phyloP scores from a whole-genome alignment of 805 yeast species.

The Candida koratica region DNA sequence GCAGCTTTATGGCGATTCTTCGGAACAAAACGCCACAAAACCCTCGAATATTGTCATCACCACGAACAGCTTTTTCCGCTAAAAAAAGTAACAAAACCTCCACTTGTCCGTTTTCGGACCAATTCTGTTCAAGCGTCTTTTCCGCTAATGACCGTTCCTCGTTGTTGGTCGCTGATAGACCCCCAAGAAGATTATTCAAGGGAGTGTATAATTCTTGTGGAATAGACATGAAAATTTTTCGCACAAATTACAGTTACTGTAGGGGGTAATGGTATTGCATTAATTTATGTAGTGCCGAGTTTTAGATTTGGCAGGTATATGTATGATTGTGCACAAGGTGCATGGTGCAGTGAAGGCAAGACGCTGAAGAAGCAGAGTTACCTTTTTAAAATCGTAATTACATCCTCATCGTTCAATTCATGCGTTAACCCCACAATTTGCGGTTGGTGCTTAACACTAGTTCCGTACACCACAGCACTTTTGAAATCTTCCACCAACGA shows the following conservation, averaged over 20 bases:
- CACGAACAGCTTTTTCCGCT: conserved; percentile 70
- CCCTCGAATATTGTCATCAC: conserved; percentile 58
- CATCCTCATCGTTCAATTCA: conserved; percentile 89
- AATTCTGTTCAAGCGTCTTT: conserved; percentile 61
- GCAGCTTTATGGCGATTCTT: conserved; percentile 76
- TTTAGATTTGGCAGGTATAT: not conserved
- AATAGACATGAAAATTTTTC: conserved; percentile 21
- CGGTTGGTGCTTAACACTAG: conserved; percentile 96
- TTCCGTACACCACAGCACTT: conserved; percentile 88
- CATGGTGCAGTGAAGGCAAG: not conserved
- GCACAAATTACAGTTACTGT: too few species aligned
- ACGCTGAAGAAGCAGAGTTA: conserved; percentile 15
- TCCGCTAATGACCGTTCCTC: conserved; percentile 75
- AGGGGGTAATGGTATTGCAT: too few species aligned
- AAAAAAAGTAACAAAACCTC: conserved; percentile 70
- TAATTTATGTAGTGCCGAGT: too few species aligned
- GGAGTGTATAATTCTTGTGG: conserved; percentile 17
- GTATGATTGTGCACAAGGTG: not conserved
- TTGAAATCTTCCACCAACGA: conserved; percentile 90
- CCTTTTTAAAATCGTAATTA: conserved; percentile 87
- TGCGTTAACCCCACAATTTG: conserved; percentile 91
- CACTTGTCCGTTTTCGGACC: conserved; percentile 62
- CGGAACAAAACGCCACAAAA: conserved; percentile 87
- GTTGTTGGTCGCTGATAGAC: conserved; percentile 75
- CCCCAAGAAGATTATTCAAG: conserved; percentile 1